phyloP scores from a whole-genome alignment of 768 basidiomycete species.

The Suillus clintonianus region DNA sequence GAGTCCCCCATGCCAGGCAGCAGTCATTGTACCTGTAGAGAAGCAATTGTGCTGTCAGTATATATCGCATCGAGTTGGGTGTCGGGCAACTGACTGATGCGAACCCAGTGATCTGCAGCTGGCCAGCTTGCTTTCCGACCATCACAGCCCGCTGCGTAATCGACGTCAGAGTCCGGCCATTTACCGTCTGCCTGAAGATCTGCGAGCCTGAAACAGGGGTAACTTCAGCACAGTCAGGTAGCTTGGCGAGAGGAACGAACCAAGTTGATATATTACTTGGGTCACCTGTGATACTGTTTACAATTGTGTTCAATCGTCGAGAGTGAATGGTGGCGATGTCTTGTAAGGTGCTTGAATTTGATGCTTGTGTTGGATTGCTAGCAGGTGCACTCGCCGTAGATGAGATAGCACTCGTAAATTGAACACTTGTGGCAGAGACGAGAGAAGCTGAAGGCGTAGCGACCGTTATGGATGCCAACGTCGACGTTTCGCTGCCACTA shows the following conservation, averaged over 20 bases:
- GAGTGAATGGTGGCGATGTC: slow-evolving; percentile 38
- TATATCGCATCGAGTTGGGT: neutral
- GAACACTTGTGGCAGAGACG: neutral
- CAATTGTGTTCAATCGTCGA: slow-evolving; percentile 44
- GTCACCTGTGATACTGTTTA: slow-evolving; percentile 36
- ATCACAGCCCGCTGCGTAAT: slow-evolving; percentile 64
- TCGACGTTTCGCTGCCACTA: neutral
- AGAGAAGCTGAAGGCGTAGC: neutral
- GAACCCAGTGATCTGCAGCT: slow-evolving; percentile 58
- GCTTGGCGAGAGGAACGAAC: slow-evolving; percentile 14
- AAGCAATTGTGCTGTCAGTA: neutral
- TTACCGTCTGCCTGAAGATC: slow-evolving; percentile 50
- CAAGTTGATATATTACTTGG: slow-evolving; percentile 27
- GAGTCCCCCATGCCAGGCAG: slow-evolving; percentile 57
- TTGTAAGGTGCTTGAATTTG: slow-evolving; percentile 19
- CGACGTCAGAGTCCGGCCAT: slow-evolving; percentile 57
- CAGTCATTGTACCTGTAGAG: slow-evolving; percentile 50
- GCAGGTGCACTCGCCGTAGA: neutral
- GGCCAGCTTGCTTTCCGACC: slow-evolving; percentile 73
- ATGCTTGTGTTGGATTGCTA: slow-evolving; percentile 1
- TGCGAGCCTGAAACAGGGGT: slow-evolving; percentile 38
- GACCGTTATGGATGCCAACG: neutral
- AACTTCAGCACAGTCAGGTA: neutral
- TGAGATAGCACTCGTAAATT: neutral
- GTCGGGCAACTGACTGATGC: slow-evolving; percentile 41